These are phyloP conservation scores for Acrocalymma vagum DNA, from an alignment of 2,329 filamentous ascomycete genomes.

Conservation along the genomic window DNA sequence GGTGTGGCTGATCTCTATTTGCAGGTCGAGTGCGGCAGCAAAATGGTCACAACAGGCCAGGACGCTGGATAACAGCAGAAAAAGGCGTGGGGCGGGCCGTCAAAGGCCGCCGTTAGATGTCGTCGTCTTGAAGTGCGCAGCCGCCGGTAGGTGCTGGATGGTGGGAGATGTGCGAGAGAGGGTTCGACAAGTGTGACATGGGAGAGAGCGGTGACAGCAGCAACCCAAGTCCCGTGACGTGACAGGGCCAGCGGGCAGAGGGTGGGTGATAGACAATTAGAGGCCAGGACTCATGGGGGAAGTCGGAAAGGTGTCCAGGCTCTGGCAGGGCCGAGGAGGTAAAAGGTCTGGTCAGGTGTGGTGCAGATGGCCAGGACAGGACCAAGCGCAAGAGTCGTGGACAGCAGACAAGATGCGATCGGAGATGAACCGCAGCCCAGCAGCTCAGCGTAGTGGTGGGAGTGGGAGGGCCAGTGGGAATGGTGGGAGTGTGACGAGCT, in stretches of 20 bases:
- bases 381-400: no score
- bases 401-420: slow-evolving; percentile 51
- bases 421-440: slow-evolving; percentile 45
- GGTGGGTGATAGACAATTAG: slow-evolving; percentile 20
- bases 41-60: no score
- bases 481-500: slow-evolving; percentile 32
- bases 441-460: no score
- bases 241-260: no score
- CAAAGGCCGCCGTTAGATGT: slow-evolving; percentile 13
- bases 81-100: no score
- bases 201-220: slow-evolving; percentile 24
- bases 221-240: slow-evolving; percentile 44
- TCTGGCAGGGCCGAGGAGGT: slow-evolving; percentile 23
- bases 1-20: no score
- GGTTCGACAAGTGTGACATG: slow-evolving; percentile 34
- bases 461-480: no score
- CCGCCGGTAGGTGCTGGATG: slow-evolving; percentile 12
- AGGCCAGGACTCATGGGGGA: slow-evolving; percentile 34
- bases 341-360: no score
- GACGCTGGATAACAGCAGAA: no score
- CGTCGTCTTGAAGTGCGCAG: slow-evolving; percentile 26
- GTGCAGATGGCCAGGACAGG: no score
- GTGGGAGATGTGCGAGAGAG: slow-evolving; percentile 23
- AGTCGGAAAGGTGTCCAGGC: slow-evolving; percentile 30
- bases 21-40: slow-evolving; percentile 9